These are phyloP conservation scores for Eimeria maxima DNA, from an alignment of 169 alveolate genomes.

Conservation along the genomic window DNA sequence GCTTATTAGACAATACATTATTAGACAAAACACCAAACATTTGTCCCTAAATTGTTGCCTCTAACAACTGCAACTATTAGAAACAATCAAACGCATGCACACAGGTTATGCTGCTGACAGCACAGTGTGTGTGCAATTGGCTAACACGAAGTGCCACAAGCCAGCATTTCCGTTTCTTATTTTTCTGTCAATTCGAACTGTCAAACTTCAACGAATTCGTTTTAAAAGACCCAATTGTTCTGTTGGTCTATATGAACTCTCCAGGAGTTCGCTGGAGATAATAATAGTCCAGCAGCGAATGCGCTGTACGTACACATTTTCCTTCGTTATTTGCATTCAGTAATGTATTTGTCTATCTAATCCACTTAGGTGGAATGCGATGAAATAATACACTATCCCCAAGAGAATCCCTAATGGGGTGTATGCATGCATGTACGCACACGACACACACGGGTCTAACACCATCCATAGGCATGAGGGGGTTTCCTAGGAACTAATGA, in stretches of 20 bases:
- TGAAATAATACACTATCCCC: neutral
- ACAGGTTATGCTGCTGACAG: neutral
- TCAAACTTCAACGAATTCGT: neutral
- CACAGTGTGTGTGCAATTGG: neutral
- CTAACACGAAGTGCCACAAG: no score
- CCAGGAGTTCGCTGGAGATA: neutral
- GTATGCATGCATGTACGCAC: neutral
- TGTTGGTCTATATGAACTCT: neutral
- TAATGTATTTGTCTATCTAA: no score
- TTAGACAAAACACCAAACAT: neutral
- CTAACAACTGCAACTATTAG: neutral
- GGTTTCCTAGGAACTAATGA: constrained; percentile 41
- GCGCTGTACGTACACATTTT: neutral
- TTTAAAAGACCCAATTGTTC: neutral
- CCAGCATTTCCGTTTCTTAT: neutral
- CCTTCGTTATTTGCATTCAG: neutral
- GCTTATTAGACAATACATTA: neutral
- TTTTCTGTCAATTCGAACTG: neutral
- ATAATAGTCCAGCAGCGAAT: no score
- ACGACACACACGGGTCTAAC: no score
- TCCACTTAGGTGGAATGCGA: neutral
- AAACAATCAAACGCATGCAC: neutral
- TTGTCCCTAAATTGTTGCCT: neutral
- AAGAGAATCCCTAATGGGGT: neutral
- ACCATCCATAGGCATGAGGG: constrained; percentile 76